Conservation (phyloP, 768 basidiomycete species). For the Scleroderma bovista region DNA sequence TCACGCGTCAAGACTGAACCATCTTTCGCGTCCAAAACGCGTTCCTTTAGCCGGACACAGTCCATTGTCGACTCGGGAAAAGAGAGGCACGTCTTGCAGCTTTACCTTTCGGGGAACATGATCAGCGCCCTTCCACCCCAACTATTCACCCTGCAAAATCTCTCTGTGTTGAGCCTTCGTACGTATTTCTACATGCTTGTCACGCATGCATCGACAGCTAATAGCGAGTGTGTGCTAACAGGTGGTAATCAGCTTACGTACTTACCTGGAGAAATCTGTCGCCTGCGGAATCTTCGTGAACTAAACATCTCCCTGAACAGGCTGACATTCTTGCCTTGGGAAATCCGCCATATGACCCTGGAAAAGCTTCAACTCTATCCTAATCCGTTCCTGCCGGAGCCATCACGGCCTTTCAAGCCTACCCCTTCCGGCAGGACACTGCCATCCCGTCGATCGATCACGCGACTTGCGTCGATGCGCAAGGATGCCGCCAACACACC, state of each 20-base stretch:
- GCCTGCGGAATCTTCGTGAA: conserved; percentile 47
- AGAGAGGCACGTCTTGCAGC: conserved; percentile 45
- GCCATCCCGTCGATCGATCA: conserved; percentile 10
- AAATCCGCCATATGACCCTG: conserved; percentile 56
- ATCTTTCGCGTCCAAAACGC: conserved; percentile 14
- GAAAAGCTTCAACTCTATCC: conserved; percentile 43
- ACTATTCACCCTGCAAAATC: conserved; percentile 49
- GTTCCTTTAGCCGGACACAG: conserved; percentile 23
- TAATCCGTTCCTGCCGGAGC: conserved; percentile 51
- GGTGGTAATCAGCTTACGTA: conserved; percentile 51
- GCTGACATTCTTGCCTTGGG: conserved; percentile 56
- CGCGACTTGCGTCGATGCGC: conserved; percentile 8
- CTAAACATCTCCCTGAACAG: conserved; percentile 59
- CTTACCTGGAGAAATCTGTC: conserved; percentile 59
- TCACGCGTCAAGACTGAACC: conserved; percentile 34
- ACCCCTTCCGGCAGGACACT: conserved; percentile 1
- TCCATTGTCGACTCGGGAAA: conserved; percentile 30
- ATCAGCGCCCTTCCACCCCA: conserved; percentile 52
- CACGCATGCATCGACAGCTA: neutral
- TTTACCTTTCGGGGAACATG: conserved; percentile 51
- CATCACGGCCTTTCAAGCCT: conserved; percentile 16
- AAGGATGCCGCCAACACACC: neutral
- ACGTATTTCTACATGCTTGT: conserved; percentile 22
- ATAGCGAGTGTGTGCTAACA: conserved; percentile 19
- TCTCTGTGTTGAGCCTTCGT: conserved; percentile 65